Conservation (phyloP, 306 rosid species). For the Clitoria ternatea region DNA sequence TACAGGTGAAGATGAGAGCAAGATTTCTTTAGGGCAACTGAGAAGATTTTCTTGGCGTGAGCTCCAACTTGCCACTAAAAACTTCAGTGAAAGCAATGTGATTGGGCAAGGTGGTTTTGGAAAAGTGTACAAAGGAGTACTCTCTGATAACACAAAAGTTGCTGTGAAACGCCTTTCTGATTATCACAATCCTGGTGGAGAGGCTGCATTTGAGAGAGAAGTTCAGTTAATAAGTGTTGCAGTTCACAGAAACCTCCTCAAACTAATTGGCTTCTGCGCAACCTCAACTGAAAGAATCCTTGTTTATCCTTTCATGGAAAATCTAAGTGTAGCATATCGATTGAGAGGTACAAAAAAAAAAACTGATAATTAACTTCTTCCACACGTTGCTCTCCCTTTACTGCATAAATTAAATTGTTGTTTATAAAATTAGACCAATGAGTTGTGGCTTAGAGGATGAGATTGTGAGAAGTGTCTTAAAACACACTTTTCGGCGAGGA, state of each 20-base stretch:
- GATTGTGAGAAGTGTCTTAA: too few species aligned
- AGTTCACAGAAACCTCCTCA: conserved; percentile 81
- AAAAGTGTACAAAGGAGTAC: conserved; percentile 86
- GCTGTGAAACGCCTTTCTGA: conserved; percentile 87
- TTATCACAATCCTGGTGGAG: conserved; percentile 84
- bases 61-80: conserved; percentile 77
- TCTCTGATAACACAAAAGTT: conserved; percentile 59
- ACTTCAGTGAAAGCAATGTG: conserved; percentile 69
- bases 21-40: conserved; percentile 61
- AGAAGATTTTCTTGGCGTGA: conserved; percentile 86
- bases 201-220: conserved; percentile 91
- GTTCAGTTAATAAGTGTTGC: conserved; percentile 87
- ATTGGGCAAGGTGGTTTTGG: conserved; percentile 99
- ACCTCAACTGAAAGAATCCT: conserved; percentile 83
- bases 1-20: conserved; percentile 79
- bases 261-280: conserved; percentile 77
- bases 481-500: too few species aligned
- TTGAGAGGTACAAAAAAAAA: conserved; percentile 93
- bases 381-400: not conserved
- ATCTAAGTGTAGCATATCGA: conserved; percentile 80
- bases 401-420: not conserved
- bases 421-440: not conserved
- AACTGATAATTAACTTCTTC: not conserved
- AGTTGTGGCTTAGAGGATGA: too few species aligned
- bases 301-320: conserved; percentile 95